These are phyloP conservation scores for Fomes fomentarius DNA, from an alignment of 1,284 basidiomycete species.

Conservation along the genomic window DNA sequence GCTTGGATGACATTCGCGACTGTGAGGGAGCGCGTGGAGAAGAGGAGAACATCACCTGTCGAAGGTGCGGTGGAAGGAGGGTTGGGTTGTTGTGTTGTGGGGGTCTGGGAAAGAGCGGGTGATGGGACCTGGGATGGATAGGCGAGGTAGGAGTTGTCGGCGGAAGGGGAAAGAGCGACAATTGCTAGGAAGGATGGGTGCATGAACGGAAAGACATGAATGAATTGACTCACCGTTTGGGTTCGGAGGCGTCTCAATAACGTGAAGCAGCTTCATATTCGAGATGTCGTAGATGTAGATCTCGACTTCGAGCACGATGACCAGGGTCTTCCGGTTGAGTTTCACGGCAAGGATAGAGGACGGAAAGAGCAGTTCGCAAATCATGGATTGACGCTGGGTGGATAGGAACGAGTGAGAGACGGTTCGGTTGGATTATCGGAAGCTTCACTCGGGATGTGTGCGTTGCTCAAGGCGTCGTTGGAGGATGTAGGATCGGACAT, in stretches of 20 bases:
- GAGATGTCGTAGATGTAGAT: slow-evolving; percentile 99
- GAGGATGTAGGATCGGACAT: neutral
- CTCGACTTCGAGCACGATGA: slow-evolving; percentile 94
- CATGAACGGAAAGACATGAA: slow-evolving; percentile 1
- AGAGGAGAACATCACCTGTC: slow-evolving; percentile 90
- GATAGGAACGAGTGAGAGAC: slow-evolving; percentile 1
- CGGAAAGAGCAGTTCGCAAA: slow-evolving; percentile 97
- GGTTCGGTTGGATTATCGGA: neutral
- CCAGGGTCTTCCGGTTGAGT: slow-evolving; percentile 94
- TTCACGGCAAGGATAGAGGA: slow-evolving; percentile 96
- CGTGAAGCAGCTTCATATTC: slow-evolving; percentile 97
- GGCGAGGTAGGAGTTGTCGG: slow-evolving; percentile 94
- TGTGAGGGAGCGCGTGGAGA: slow-evolving; percentile 89
- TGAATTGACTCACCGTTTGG: slow-evolving; percentile 75
- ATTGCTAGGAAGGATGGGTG: slow-evolving; percentile 62
- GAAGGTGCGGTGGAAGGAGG: slow-evolving; percentile 45
- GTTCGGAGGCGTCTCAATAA: slow-evolving; percentile 96
- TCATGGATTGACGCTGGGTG: slow-evolving; percentile 91
- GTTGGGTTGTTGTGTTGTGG: slow-evolving; percentile 42
- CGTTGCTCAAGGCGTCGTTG: neutral
- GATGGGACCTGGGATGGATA: slow-evolving; percentile 95
- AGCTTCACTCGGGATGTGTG: too few species aligned
- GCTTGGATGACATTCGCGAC: slow-evolving; percentile 97
- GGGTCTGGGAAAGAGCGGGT: slow-evolving; percentile 57
- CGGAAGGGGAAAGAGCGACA: slow-evolving; percentile 92